Base-by-base conservation (phyloP, 176 grass and related monocot species). In the Echinochloa phyllopogon region DNA sequence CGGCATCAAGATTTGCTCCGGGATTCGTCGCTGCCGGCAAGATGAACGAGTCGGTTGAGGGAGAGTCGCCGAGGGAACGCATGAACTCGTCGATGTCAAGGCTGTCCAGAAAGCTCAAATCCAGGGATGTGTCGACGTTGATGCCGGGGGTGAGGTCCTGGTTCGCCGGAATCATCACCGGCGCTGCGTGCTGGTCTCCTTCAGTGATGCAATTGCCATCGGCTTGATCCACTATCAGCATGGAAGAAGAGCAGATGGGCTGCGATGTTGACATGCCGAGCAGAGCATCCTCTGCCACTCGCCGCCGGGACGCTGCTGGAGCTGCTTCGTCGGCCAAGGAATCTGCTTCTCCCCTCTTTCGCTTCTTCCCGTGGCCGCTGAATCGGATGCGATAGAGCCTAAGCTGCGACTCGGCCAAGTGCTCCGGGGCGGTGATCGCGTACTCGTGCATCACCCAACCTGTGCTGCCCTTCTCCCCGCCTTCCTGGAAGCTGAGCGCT, bases 251-350 rank as follows among this genome's bases (percentile, higher is more conserved):
- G 25, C 57, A 60, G 44, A 17, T 51, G 24, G 45, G 45, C 70
- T 50, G 45, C 15, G 45, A 17, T 15, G 14, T 18, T 6, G 44
- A 9, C 24, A 50, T 33, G 13, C 33, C 24, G 15, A 73, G 24
- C 70, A 51, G 70, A 73, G 70, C 45, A 48, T 20, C 69, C 24
- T 73, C 45, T 73, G 70, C 15, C 44, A 73, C 70, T 9, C 24
- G 23, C 23, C 14, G 69, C 45, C 8, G 13, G 70, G 25, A 24
- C 7, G 24, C 13, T 6, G 24, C 14, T 3, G 10, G 44, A 50
- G 44, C 69, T 70, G 10, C 21, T n/a, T 45, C n/a, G 12, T 47
- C 68, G 6, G 14, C 24, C 7, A 5, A 18, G 2, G 70, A 51
- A 18, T 73, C 70, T 2, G 12, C 43, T 8, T 48, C 70, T 48